Conservation (phyloP, 306 rosid species). For the Medicago ruthenica region DNA sequence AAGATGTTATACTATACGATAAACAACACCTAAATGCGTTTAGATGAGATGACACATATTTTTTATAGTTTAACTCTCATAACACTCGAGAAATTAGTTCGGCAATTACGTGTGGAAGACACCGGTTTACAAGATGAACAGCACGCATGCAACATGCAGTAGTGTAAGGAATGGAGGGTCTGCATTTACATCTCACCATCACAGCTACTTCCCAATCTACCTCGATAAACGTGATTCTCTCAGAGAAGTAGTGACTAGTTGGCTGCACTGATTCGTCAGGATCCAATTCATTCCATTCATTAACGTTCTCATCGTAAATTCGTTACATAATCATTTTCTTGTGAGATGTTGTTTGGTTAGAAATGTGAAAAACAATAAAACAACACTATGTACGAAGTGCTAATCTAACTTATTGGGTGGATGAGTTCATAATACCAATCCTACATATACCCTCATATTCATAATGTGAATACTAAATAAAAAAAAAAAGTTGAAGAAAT, state of each 20-base stretch:
- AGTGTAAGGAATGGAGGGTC: conserved; percentile 4
- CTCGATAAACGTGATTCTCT: conserved; percentile 56
- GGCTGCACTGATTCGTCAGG: conserved; percentile 7
- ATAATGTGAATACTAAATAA: too few species aligned
- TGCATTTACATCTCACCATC: conserved; percentile 40
- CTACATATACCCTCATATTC: too few species aligned
- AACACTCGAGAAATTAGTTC: too few species aligned
- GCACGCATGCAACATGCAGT: background rate
- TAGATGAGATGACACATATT: too few species aligned
- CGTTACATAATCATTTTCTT: background rate
- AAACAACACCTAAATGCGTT: too few species aligned
- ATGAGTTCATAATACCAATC: too few species aligned
- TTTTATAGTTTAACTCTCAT: too few species aligned
- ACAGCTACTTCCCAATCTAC: conserved; percentile 61
- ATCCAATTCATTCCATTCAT: conserved; percentile 34
- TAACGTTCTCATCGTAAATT: conserved; percentile 2
- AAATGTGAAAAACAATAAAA: background rate
- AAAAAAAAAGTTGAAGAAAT: too few species aligned
- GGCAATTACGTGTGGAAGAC: too few species aligned
- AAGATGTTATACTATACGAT: too few species aligned
- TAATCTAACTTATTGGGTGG: too few species aligned
- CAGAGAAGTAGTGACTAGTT: conserved; percentile 19
- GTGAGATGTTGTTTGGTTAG: background rate
- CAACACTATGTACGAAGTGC: too few species aligned
- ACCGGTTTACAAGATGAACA: background rate